A percentile compares a stretch with the other conserved stretches of the same genome.
Evolutionary conservation across 2,329 filamentous ascomycete species (phyloP).

Genomic region (Grosmannia penicillata): DNA sequence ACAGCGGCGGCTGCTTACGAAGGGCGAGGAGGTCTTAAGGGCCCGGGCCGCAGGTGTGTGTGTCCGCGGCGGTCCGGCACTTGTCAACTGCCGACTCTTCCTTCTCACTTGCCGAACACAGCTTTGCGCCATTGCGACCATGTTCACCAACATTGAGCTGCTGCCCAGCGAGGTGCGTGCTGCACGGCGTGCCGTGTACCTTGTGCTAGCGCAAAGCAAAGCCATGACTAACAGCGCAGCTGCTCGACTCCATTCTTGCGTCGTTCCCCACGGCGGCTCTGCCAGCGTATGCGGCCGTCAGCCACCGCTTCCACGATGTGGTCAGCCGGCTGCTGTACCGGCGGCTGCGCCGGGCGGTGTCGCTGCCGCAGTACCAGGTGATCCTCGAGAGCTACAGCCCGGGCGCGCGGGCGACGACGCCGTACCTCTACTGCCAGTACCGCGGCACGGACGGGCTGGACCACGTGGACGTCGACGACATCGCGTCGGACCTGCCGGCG

Average conservation of each 20-base stretch:
- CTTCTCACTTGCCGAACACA: no score
- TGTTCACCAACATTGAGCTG: slow-evolving; percentile 2
- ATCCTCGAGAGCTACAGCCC: slow-evolving; percentile 72
- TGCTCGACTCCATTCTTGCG: slow-evolving; percentile 17
- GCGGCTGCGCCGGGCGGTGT: slow-evolving; percentile 29
- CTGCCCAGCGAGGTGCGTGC: slow-evolving; percentile 8
- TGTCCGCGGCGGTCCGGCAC: no score
- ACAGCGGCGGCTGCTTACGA: no score
- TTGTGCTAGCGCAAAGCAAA: background rate
- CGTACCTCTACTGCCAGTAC: slow-evolving; percentile 52
- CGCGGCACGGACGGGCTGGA: slow-evolving; percentile 48
- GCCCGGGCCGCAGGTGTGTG: no score
- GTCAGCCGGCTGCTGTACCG: slow-evolving; percentile 15
- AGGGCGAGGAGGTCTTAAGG: no score
- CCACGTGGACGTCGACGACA: slow-evolving; percentile 17
- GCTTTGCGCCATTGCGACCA: background rate
- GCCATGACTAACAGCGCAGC: slow-evolving; percentile 9
- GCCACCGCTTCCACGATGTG: slow-evolving; percentile 16
- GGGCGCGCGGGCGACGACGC: slow-evolving; percentile 50
- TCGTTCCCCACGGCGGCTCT: slow-evolving; percentile 15
- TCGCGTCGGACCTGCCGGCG: slow-evolving; percentile 20
- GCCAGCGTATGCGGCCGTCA: slow-evolving; percentile 14
- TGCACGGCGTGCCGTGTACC: background rate
- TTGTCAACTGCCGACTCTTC: no score
- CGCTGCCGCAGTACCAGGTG: slow-evolving; percentile 46